Conservation (phyloP, 805 yeast species). For the Schwanniomyces polymorphus region DNA sequence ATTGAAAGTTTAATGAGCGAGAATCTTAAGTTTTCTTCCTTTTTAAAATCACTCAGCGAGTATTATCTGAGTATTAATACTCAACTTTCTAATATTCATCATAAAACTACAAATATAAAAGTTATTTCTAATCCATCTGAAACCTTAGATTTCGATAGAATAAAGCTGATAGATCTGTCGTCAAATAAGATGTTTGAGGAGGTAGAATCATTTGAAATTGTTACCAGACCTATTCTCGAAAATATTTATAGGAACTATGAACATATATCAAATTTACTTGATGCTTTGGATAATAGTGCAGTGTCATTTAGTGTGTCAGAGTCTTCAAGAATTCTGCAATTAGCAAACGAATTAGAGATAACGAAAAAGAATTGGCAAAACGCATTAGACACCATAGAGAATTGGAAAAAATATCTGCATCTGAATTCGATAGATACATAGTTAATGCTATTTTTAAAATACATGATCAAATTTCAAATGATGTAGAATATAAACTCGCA, state of each 20-base stretch:
- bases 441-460: not conserved
- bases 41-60: constrained; percentile 24
- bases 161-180: constrained; percentile 10
- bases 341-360: constrained; percentile 31
- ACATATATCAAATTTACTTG: constrained; percentile 17
- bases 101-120: constrained; percentile 5
- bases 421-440: not conserved
- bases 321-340: constrained; percentile 15
- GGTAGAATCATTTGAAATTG: constrained; percentile 34
- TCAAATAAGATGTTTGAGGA: constrained; percentile 22
- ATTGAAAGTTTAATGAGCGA: constrained; percentile 36
- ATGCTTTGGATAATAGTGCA: constrained; percentile 9
- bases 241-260: constrained; percentile 36
- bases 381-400: constrained; percentile 37
- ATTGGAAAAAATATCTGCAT: constrained; percentile 30
- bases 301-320: constrained; percentile 10
- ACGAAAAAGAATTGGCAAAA: constrained; percentile 39
- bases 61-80: constrained; percentile 28
- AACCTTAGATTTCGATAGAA: constrained; percentile 22
- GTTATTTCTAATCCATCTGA: constrained; percentile 32
- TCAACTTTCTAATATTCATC: constrained; percentile 20
- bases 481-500: constrained; percentile 1
- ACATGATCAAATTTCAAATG: not conserved
- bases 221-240: constrained; percentile 34
- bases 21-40: constrained; percentile 34